phyloP scores from a whole-genome alignment of 352 stramenopile species.

The Pythium grandisporangium region DNA sequence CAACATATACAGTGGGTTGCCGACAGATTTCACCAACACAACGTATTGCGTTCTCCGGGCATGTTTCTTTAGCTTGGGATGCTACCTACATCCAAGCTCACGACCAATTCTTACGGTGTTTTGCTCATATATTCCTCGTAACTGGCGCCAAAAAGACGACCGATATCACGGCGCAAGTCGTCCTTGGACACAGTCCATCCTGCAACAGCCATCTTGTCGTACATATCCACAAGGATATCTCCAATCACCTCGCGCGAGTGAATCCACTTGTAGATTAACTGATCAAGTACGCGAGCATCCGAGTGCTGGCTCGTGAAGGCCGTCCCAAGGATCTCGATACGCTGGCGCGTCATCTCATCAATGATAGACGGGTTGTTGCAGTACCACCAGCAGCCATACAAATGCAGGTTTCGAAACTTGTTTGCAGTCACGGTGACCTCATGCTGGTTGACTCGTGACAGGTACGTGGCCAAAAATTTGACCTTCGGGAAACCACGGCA shows the following conservation, averaged over 20 bases:
- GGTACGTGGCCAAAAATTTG: conserved; percentile 93
- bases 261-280: conserved; percentile 94
- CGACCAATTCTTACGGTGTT: conserved; percentile 1
- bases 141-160: conserved; percentile 74
- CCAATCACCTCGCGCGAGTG: conserved; percentile 89
- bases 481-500: conserved; percentile 84
- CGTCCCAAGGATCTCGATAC: conserved; percentile 91
- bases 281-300: conserved; percentile 90
- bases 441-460: conserved; percentile 91
- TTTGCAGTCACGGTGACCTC: conserved; percentile 90
- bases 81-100: neutral
- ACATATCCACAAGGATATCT: conserved; percentile 84
- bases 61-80: too few species aligned
- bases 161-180: conserved; percentile 83
- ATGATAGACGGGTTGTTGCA: conserved; percentile 96
- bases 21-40: too few species aligned
- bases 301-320: conserved; percentile 92
- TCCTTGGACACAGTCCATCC: conserved; percentile 81
- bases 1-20: too few species aligned
- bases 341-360: conserved; percentile 77
- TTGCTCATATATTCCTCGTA: conserved; percentile 93
- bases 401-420: conserved; percentile 92
- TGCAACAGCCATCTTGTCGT: conserved; percentile 72
- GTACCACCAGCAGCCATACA: conserved; percentile 95
- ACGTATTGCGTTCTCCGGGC: too few species aligned